Evolutionary conservation across 75 land plant species (phyloP).

Genomic region (Gnetum montanum): DNA sequence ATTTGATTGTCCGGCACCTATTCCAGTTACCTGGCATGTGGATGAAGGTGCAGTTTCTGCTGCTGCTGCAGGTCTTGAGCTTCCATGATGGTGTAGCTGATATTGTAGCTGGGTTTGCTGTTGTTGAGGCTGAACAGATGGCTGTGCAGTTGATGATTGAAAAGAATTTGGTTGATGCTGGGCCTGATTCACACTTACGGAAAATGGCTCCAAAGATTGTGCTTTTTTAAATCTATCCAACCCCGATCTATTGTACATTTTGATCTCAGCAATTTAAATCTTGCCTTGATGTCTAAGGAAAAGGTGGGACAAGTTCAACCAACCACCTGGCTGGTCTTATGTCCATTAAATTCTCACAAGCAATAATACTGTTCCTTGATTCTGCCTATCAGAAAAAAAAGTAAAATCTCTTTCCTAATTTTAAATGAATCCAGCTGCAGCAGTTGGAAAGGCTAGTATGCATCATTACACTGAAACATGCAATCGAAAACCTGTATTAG

Average conservation of each 20-base stretch:
- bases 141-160: slow-evolving; percentile 9
- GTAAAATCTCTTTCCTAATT: no score
- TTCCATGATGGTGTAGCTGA: slow-evolving; percentile 10
- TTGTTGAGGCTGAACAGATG: slow-evolving; percentile 7
- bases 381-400: no score
- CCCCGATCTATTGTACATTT: slow-evolving; percentile 54
- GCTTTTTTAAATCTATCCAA: slow-evolving; percentile 96
- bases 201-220: slow-evolving; percentile 77
- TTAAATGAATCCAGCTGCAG: no score
- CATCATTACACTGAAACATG: no score
- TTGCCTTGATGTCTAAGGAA: no score
- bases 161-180: slow-evolving; percentile 8
- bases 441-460: no score
- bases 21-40: slow-evolving; percentile 28
- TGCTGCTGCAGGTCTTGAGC: slow-evolving; percentile 1
- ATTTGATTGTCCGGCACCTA: slow-evolving; percentile 78
- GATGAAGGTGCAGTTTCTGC: slow-evolving; percentile 15
- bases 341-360: no score
- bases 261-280: no score
- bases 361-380: no score
- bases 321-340: no score
- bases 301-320: no score
- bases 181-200: slow-evolving; percentile 38
- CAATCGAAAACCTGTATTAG: no score
- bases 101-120: slow-evolving; percentile 12